Evolutionary conservation across 495 filamentous ascomycete species (phyloP).

Genomic region (Articulospora tetracladia): DNA sequence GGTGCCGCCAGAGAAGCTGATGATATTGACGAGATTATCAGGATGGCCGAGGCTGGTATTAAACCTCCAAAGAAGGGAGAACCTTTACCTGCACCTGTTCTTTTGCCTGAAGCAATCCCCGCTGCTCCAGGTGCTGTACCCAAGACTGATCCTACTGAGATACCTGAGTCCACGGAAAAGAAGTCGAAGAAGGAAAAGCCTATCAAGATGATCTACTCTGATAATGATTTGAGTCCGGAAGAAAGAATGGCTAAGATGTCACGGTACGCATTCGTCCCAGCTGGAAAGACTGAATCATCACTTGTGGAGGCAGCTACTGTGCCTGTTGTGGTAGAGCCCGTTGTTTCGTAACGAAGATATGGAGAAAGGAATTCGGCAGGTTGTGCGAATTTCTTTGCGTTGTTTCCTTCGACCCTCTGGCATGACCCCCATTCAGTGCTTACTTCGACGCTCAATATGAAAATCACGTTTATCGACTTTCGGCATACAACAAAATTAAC

Average conservation of each 20-base stretch:
- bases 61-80: conserved; percentile 46
- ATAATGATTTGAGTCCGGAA: conserved; percentile 76
- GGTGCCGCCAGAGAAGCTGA: conserved; percentile 45
- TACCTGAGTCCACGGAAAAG: conserved; percentile 44
- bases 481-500: background rate
- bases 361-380: conserved; percentile 9
- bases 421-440: background rate
- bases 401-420: conserved; percentile 11
- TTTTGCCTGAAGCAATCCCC: conserved; percentile 22
- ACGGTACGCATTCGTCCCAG: conserved; percentile 69
- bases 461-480: background rate
- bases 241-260: conserved; percentile 79
- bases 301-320: conserved; percentile 23
- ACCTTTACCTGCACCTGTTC: conserved; percentile 26
- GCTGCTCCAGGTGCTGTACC: conserved; percentile 22
- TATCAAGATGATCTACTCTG: conserved; percentile 76
- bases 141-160: conserved; percentile 21
- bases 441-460: background rate
- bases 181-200: conserved; percentile 69
- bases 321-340: conserved; percentile 15
- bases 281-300: conserved; percentile 30
- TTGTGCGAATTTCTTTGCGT: conserved; percentile 13
- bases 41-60: conserved; percentile 54
- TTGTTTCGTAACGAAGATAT: conserved; percentile 13
- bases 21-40: conserved; percentile 53